A percentile compares a stretch with the other conserved stretches of the same genome.
phyloP scores from a whole-genome alignment of 441 rosid genomes.

The Erodium chrysanthum region DNA sequence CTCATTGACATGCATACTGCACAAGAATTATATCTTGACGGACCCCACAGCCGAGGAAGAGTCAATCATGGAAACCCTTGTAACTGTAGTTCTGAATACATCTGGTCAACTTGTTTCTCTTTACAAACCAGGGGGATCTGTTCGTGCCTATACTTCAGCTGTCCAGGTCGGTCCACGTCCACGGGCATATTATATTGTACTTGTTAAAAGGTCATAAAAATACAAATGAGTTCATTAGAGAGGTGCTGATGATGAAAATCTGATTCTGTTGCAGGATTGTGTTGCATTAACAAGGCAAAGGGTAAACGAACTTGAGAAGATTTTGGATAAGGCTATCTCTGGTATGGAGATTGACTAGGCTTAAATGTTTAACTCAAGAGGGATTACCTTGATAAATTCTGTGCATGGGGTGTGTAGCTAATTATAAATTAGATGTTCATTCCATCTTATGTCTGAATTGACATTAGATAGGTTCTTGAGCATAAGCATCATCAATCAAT shows the following conservation, averaged over 20 bases:
- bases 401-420: slow-evolving; percentile 5
- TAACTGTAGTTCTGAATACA: slow-evolving; percentile 67
- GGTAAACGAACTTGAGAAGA: slow-evolving; percentile 52
- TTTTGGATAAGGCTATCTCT: slow-evolving; percentile 53
- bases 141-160: slow-evolving; percentile 54
- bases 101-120: slow-evolving; percentile 64
- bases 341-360: slow-evolving; percentile 55
- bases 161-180: slow-evolving; percentile 44
- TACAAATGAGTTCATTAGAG: not conserved
- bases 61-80: slow-evolving; percentile 63
- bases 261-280: slow-evolving; percentile 50
- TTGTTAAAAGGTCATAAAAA: too few relatives aligned
- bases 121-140: slow-evolving; percentile 78
- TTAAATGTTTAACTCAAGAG: slow-evolving; percentile 3
- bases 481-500: not conserved
- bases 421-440: slow-evolving; percentile 5
- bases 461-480: not conserved
- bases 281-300: slow-evolving; percentile 69
- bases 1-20: slow-evolving; percentile 70
- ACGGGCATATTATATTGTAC: not conserved
- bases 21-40: slow-evolving; percentile 69
- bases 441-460: slow-evolving; percentile 5
- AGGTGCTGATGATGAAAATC: not conserved
- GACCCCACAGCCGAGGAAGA: slow-evolving; percentile 93
- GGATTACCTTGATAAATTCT: slow-evolving; percentile 8